A percentile compares a stretch with the other conserved stretches of the same genome.
Evolutionary conservation across 2,329 filamentous ascomycete species (phyloP).

Genomic region (Stemphylium lycopersici): DNA sequence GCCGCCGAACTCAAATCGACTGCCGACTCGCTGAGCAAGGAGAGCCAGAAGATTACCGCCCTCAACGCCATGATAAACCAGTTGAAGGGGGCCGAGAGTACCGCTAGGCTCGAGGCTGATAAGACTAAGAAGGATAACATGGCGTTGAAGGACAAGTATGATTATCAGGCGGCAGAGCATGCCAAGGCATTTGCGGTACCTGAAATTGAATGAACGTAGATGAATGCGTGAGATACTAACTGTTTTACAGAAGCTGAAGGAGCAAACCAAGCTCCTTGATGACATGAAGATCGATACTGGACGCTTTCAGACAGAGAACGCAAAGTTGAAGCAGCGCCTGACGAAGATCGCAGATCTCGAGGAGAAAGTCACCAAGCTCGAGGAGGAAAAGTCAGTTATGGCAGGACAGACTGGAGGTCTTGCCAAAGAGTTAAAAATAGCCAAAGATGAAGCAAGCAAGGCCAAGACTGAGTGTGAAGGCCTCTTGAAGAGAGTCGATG

Average conservation of each 20-base stretch:
- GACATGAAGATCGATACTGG: constrained; percentile 16
- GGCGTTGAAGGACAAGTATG: constrained; percentile 27
- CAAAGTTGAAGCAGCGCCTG: constrained; percentile 19
- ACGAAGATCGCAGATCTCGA: constrained; percentile 23
- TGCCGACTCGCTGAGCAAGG: constrained; percentile 25
- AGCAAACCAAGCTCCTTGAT: constrained; percentile 28
- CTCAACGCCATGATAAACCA: constrained; percentile 19
- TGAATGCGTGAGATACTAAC: neutral
- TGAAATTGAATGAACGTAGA: neutral
- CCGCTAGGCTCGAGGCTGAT: constrained; percentile 22
- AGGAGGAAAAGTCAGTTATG: constrained; percentile 7
- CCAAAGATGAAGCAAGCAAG: constrained; percentile 4
- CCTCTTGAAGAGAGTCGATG: constrained; percentile 15
- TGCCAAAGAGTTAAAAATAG: constrained; percentile 14
- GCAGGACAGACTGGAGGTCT: constrained; percentile 13
- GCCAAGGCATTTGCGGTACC: constrained; percentile 27
- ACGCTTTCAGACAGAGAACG: constrained; percentile 20
- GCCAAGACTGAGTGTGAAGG: constrained; percentile 7
- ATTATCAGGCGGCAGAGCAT: constrained; percentile 29
- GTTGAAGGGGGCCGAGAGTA: constrained; percentile 18
- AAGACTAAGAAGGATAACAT: constrained; percentile 28
- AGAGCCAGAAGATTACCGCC: constrained; percentile 23
- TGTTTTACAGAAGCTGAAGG: constrained; percentile 14
- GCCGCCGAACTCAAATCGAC: constrained; percentile 23
- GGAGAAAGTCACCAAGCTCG: constrained; percentile 12